Conservation (phyloP, 495 filamentous ascomycete species). For the Beverwykella pulmonaria region DNA sequence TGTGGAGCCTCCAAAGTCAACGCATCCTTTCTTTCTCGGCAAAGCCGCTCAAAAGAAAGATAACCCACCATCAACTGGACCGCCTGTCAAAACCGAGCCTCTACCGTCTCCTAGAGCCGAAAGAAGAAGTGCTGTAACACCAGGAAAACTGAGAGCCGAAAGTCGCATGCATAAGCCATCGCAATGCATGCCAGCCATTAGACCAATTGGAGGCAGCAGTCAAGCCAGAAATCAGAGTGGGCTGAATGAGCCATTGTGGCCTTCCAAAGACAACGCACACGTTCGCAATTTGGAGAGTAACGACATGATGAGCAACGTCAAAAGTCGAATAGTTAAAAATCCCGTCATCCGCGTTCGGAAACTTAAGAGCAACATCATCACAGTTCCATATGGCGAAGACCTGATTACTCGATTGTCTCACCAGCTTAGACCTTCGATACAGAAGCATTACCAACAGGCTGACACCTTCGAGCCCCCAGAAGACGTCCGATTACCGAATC, state of each 20-base stretch:
- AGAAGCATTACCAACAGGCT: not conserved
- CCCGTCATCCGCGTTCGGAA: conserved; percentile 14
- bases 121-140: conserved; percentile 42
- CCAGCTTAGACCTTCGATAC: not conserved
- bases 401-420: conserved; percentile 22
- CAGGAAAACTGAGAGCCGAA: conserved; percentile 45
- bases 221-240: conserved; percentile 40
- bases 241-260: conserved; percentile 42
- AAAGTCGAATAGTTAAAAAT: not conserved
- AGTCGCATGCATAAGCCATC: conserved; percentile 14
- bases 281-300: conserved; percentile 39
- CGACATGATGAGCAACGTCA: not conserved
- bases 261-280: conserved; percentile 38
- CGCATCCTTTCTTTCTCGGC: conserved; percentile 80
- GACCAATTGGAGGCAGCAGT: conserved; percentile 16
- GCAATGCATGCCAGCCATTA: conserved; percentile 15
- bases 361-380: conserved; percentile 30
- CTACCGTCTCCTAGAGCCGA: conserved; percentile 29
- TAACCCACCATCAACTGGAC: conserved; percentile 17
- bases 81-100: conserved; percentile 16
- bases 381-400: conserved; percentile 30
- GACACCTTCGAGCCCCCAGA: not conserved
- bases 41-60: conserved; percentile 40
- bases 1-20: conserved; percentile 57
- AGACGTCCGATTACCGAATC: conserved; percentile 35